Conservation (phyloP, 371 early-diverging fungal species). For the Umbelopsis sp. region DNA sequence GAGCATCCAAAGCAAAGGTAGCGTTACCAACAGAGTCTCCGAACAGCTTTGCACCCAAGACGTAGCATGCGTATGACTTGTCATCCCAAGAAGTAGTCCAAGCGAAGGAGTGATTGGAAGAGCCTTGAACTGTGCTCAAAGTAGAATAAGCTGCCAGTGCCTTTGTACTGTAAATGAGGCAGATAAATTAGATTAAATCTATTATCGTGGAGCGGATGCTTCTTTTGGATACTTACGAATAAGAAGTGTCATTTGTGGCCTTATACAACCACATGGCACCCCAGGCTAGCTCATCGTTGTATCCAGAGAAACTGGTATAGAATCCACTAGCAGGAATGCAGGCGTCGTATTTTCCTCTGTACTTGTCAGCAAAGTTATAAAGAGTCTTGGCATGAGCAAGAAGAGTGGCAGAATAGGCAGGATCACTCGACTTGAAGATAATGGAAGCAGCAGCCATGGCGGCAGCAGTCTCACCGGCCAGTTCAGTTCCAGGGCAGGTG, state of each 20-base stretch:
- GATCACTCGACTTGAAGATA: constrained; percentile 42
- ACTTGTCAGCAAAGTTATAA: constrained; percentile 30
- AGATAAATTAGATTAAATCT: no score
- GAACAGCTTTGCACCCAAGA: constrained; percentile 35
- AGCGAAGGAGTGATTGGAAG: constrained; percentile 27
- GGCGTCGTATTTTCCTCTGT: not conserved
- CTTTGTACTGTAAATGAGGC: not conserved
- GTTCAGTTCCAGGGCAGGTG: constrained; percentile 44
- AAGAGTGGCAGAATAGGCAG: constrained; percentile 34
- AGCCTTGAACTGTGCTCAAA: constrained; percentile 23
- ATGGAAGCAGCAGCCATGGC: constrained; percentile 48
- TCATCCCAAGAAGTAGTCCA: constrained; percentile 41
- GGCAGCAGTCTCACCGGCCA: constrained; percentile 44
- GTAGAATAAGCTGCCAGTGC: constrained; percentile 19
- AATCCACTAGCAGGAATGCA: not conserved
- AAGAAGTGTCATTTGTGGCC: constrained; percentile 43
- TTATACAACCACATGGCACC: constrained; percentile 63
- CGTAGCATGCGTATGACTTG: constrained; percentile 41
- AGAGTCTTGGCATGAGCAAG: constrained; percentile 39
- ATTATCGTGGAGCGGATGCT: no score
- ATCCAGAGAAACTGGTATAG: constrained; percentile 21
- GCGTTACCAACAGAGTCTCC: constrained; percentile 17
- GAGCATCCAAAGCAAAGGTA: constrained; percentile 4
- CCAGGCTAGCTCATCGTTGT: constrained; percentile 53
- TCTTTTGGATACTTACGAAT: constrained; percentile 18